These are phyloP conservation scores for Geum urbanum DNA, from an alignment of 306 rosid genomes.

Conservation along the genomic window DNA sequence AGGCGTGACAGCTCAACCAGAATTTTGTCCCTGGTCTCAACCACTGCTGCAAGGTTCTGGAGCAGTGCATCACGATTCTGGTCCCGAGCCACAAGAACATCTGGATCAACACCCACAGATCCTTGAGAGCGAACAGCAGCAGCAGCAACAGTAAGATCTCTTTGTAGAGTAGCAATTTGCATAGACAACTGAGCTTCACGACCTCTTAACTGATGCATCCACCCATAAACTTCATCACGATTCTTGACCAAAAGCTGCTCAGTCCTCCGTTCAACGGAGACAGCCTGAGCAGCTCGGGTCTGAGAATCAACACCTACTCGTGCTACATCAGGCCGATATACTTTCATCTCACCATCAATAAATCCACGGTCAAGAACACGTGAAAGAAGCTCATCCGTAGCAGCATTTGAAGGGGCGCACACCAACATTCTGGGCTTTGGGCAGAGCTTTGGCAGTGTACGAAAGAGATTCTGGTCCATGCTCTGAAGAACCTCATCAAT, in stretches of 20 bases:
- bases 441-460: constrained; percentile 88
- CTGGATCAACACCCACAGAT: constrained; percentile 97
- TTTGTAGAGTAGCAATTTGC: constrained; percentile 70
- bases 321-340: constrained; percentile 97
- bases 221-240: constrained; percentile 74
- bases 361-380: constrained; percentile 98
- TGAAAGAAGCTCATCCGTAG: constrained; percentile 97
- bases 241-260: constrained; percentile 87
- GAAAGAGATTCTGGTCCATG: constrained; percentile 94
- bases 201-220: constrained; percentile 85
- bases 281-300: constrained; percentile 99
- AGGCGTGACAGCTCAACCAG: constrained; percentile 95
- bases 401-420: constrained; percentile 99
- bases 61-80: constrained; percentile 81
- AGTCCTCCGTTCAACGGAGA: constrained; percentile 96
- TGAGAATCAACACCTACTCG: constrained; percentile 98
- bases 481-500: constrained; percentile 96
- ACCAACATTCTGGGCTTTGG: constrained; percentile 99
- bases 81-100: constrained; percentile 78
- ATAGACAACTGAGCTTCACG: constrained; percentile 78
- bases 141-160: constrained; percentile 89
- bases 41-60: constrained; percentile 87
- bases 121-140: constrained; percentile 90
- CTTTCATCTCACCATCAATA: constrained; percentile 98
- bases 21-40: constrained; percentile 86